A percentile compares a stretch with the other conserved stretches of the same genome.
These are phyloP conservation scores for Mucor indicus DNA, from an alignment of 371 early-diverging fungal genomes.

Conservation along the genomic window DNA sequence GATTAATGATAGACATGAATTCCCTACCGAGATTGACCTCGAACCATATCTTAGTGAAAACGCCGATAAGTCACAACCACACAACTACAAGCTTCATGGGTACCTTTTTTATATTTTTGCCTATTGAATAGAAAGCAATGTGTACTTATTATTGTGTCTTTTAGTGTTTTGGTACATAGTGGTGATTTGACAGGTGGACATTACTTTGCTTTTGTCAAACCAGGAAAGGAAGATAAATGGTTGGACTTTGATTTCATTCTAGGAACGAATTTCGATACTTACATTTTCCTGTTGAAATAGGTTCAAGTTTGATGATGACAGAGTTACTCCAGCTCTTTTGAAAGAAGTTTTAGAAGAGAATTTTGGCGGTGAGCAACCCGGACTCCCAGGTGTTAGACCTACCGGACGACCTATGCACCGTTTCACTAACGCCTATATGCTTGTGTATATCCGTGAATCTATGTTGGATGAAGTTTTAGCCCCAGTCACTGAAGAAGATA, in stretches of 20 bases:
- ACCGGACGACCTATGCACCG: conserved; percentile 51
- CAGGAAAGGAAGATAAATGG: conserved; percentile 79
- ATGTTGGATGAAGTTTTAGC: conserved; percentile 69
- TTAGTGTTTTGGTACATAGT: conserved; percentile 92
- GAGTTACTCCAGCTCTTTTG: conserved; percentile 80
- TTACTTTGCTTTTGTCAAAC: conserved; percentile 92
- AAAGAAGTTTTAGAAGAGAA: conserved; percentile 94
- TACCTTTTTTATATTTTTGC: too few relatives aligned
- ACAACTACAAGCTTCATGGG: conserved; percentile 85
- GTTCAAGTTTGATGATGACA: conserved; percentile 95
- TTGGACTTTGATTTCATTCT: conserved; percentile 1
- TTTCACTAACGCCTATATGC: conserved; percentile 96
- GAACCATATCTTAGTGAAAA: conserved; percentile 76
- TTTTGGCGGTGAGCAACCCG: conserved; percentile 81
- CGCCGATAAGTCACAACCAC: conserved; percentile 61
- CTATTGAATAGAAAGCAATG: too few relatives aligned
- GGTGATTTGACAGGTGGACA: conserved; percentile 97
- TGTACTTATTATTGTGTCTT: too few relatives aligned
- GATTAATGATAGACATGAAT: conserved; percentile 97
- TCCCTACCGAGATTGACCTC: conserved; percentile 85
- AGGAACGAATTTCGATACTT: background rate
- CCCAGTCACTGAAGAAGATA: conserved; percentile 63
- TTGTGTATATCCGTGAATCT: conserved; percentile 88
- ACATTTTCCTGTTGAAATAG: background rate
- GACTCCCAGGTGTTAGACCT: conserved; percentile 2